Evolutionary conservation across 225 moss, liverwort and hornwort species (phyloP).

Genomic region (Sphagnum contortum): DNA sequence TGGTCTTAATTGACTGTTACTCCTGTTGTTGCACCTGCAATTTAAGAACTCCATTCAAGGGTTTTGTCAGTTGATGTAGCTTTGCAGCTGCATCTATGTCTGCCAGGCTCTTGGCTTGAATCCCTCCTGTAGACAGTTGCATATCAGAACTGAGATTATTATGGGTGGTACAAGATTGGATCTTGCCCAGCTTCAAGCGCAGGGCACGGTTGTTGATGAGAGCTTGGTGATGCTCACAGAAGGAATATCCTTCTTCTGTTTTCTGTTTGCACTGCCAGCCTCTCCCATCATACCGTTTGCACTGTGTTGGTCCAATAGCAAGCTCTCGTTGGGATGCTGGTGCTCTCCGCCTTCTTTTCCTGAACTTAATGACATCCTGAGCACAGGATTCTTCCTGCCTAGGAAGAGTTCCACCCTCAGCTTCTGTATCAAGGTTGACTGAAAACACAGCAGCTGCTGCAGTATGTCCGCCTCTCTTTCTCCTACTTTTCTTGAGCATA

Average conservation of each 20-base stretch:
- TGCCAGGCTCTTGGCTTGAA: too few species aligned
- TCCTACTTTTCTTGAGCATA: slow-evolving; percentile 13
- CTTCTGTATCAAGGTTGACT: slow-evolving; percentile 3
- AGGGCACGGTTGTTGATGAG: slow-evolving; percentile 85
- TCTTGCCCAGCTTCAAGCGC: slow-evolving; percentile 51
- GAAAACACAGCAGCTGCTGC: slow-evolving; percentile 6
- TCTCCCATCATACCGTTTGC: slow-evolving; percentile 88
- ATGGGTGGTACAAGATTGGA: too few species aligned
- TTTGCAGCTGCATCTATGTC: too few species aligned
- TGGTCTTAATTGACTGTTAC: too few species aligned
- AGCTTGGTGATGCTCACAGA: slow-evolving; percentile 91
- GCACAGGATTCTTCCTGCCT: neutral
- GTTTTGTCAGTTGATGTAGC: too few species aligned
- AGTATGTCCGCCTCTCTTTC: neutral
- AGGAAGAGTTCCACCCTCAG: neutral
- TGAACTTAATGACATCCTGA: slow-evolving; percentile 8
- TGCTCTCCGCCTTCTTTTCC: slow-evolving; percentile 37
- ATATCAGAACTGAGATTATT: too few species aligned
- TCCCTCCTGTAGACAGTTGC: too few species aligned
- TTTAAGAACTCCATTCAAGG: too few species aligned
- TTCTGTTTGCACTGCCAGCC: slow-evolving; percentile 85
- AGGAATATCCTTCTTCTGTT: slow-evolving; percentile 72
- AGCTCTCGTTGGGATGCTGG: slow-evolving; percentile 54
- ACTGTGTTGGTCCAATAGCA: slow-evolving; percentile 46
- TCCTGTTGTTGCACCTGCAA: too few species aligned